Percentiles rank a stretch among this genome's conserved stretches.
These are phyloP conservation scores for Dactylellina drechsleri DNA, from an alignment of 2,329 filamentous ascomycete species.

Conservation along the genomic window DNA sequence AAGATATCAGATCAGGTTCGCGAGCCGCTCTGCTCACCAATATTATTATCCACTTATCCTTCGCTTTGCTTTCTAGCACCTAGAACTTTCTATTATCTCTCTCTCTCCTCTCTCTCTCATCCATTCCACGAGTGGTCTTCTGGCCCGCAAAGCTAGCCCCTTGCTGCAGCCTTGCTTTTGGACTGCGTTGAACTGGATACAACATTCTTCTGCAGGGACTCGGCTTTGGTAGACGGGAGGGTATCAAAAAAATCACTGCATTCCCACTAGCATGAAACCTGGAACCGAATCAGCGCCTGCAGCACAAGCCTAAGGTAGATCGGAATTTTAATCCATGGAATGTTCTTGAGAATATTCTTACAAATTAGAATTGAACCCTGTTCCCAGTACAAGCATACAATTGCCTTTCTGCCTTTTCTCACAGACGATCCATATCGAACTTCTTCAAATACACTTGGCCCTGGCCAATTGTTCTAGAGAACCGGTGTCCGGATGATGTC, in stretches of 20 bases:
- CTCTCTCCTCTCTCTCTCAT: too few relatives aligned
- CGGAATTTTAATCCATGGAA: conserved; percentile 53
- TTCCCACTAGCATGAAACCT: conserved; percentile 52
- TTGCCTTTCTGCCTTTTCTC: conserved; percentile 33
- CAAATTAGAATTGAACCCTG: conserved; percentile 43
- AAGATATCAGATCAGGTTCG: conserved; percentile 31
- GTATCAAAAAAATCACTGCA: conserved; percentile 24
- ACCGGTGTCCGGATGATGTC: conserved; percentile 55
- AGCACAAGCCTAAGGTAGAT: conserved; percentile 48
- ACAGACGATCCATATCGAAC: conserved; percentile 50
- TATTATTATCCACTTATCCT: conserved; percentile 5
- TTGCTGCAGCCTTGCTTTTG: conserved; percentile 49
- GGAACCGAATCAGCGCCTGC: conserved; percentile 47
- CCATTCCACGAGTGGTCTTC: conserved; percentile 54
- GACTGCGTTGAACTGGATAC: conserved; percentile 42
- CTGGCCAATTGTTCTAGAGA: conserved; percentile 29
- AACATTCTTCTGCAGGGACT: conserved; percentile 53
- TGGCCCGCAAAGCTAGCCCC: conserved; percentile 41
- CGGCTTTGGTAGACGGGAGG: conserved; percentile 30
- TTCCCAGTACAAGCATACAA: conserved; percentile 53
- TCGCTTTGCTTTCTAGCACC: conserved; percentile 30
- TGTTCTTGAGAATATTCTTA: conserved; percentile 44
- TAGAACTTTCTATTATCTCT: conserved; percentile 8
- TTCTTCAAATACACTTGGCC: conserved; percentile 11
- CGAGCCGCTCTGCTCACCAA: conserved; percentile 36